These are phyloP conservation scores for Teunomyces cretensis DNA, from an alignment of 805 yeast genomes.

Conservation along the genomic window DNA sequence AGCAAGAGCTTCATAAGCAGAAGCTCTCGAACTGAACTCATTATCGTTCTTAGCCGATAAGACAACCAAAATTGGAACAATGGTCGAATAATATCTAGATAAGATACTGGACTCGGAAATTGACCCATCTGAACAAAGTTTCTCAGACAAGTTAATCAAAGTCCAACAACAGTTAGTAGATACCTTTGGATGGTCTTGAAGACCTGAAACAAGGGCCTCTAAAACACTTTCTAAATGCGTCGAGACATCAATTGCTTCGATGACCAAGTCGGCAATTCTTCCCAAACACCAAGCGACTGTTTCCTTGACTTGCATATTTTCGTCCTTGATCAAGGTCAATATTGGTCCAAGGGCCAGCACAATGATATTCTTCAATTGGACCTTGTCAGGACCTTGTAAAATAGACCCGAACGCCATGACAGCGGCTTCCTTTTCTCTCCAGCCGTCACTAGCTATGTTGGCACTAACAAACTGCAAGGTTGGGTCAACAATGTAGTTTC, in stretches of 20 bases:
- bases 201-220: slow-evolving; percentile 73
- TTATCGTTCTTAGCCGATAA: slow-evolving; percentile 75
- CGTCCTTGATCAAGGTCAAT: slow-evolving; percentile 69
- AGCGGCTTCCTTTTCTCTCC: slow-evolving; percentile 95
- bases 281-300: slow-evolving; percentile 99
- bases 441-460: slow-evolving; percentile 53
- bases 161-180: slow-evolving; percentile 99
- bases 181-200: slow-evolving; percentile 88
- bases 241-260: slow-evolving; percentile 69
- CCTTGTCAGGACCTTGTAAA: slow-evolving; percentile 87
- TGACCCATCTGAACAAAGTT: slow-evolving; percentile 58
- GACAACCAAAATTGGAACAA: slow-evolving; percentile 69
- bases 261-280: slow-evolving; percentile 84
- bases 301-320: slow-evolving; percentile 82
- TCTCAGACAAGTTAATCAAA: slow-evolving; percentile 86
- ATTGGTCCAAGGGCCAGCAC: slow-evolving; percentile 84
- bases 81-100: slow-evolving; percentile 67
- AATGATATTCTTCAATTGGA: slow-evolving; percentile 64
- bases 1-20: slow-evolving; percentile 94
- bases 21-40: slow-evolving; percentile 84
- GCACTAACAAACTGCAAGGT: slow-evolving; percentile 80
- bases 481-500: slow-evolving; percentile 81
- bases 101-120: slow-evolving; percentile 55
- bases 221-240: slow-evolving; percentile 69
- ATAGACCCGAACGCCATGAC: slow-evolving; percentile 99